A percentile compares a stretch with the other conserved stretches of the same genome.
phyloP scores from a whole-genome alignment of 1,284 basidiomycete species.

The Malassezia restricta region DNA sequence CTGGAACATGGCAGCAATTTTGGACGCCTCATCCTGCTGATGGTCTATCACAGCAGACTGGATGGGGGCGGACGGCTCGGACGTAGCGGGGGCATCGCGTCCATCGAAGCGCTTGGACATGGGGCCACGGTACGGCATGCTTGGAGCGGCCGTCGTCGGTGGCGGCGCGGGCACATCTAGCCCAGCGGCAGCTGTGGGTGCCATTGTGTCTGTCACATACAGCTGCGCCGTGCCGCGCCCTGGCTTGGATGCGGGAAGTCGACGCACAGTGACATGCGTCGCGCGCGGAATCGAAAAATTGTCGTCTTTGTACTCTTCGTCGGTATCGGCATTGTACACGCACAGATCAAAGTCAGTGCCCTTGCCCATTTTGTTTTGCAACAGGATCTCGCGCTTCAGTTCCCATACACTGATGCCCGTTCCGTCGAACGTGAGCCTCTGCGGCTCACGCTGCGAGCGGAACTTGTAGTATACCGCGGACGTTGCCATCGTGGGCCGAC shows the following conservation, averaged over 20 bases:
- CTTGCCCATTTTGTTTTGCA: constrained; percentile 87
- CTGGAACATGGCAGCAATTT: constrained; percentile 85
- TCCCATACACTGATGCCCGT: constrained; percentile 98
- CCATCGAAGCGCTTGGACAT: constrained; percentile 84
- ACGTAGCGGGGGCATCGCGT: constrained; percentile 53
- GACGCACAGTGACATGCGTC: constrained; percentile 81
- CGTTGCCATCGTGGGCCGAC: constrained; percentile 31
- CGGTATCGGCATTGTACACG: constrained; percentile 52
- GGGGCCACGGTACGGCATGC: constrained; percentile 28
- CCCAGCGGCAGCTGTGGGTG: constrained; percentile 3
- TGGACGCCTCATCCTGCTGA: constrained; percentile 31
- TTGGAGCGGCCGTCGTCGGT: constrained; percentile 6
- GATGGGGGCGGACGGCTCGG: not conserved
- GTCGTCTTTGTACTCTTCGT: constrained; percentile 75
- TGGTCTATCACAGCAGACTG: not conserved
- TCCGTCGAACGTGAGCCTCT: constrained; percentile 89
- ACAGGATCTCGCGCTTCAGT: constrained; percentile 93
- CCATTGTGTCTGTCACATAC: constrained; percentile 56
- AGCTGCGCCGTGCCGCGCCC: constrained; percentile 85
- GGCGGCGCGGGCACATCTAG: constrained; percentile 14
- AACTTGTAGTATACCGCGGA: constrained; percentile 85
- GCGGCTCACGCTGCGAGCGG: constrained; percentile 86
- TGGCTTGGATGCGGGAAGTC: constrained; percentile 67
- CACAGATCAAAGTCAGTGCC: constrained; percentile 92
- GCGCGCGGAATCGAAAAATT: constrained; percentile 80